Conservation (phyloP, 2,329 filamentous ascomycete species). For the Calonectria pseudoreteaudii region DNA sequence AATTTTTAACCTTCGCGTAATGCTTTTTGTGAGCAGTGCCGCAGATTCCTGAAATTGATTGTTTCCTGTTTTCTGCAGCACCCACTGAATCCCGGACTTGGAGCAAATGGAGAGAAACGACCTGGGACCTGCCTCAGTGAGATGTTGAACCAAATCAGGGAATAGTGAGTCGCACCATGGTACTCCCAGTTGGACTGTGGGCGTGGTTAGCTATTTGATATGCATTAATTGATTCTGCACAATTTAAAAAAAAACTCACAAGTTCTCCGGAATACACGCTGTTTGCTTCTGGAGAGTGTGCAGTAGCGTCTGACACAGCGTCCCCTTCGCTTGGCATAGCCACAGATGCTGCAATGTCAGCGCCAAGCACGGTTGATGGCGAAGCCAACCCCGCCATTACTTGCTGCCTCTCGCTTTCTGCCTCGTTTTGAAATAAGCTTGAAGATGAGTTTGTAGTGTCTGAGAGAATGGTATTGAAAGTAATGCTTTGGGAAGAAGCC, state of each 20-base stretch:
- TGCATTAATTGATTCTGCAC: background rate
- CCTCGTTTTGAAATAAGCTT: background rate
- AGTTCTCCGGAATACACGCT: constrained; percentile 1
- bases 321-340: background rate
- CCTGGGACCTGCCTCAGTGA: background rate
- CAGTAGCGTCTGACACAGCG: background rate
- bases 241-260: background rate
- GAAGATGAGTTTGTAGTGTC: background rate
- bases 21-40: background rate
- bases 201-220: background rate
- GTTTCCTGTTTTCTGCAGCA: background rate
- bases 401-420: background rate
- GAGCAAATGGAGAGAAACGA: constrained; percentile 6
- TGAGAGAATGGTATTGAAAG: background rate
- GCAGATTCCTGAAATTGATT: background rate
- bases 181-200: background rate
- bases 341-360: background rate
- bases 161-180: background rate
- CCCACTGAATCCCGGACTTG: background rate
- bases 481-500: background rate
- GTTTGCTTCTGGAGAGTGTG: background rate
- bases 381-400: background rate
- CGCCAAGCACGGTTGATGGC: background rate
- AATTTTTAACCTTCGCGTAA: background rate
- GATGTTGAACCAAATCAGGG: background rate